phyloP scores from a whole-genome alignment of 306 rosid genomes.

The Arachis stenosperma region DNA sequence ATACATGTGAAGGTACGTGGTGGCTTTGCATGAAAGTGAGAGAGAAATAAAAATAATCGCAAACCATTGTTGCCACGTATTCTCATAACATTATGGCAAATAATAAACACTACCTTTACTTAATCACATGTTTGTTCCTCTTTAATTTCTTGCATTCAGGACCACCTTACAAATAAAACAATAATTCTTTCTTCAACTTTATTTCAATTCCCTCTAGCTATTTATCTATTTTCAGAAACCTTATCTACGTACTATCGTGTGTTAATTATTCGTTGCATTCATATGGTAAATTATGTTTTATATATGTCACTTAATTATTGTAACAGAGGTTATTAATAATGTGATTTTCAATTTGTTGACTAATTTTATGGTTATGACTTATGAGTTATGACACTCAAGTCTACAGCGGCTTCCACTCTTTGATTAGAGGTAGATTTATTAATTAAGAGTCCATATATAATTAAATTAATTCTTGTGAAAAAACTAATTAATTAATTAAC shows the following conservation, averaged over 20 bases:
- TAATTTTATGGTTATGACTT: conserved; percentile 9
- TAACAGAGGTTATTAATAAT: no score
- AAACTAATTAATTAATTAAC: conserved; percentile 16
- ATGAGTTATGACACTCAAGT: background rate
- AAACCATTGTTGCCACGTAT: no score
- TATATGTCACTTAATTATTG: no score
- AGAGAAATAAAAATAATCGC: background rate
- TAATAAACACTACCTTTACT: conserved; percentile 28
- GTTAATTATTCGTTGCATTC: no score
- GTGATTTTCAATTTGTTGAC: conserved; percentile 16
- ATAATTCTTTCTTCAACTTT: background rate
- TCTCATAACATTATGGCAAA: background rate
- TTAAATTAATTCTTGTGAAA: background rate
- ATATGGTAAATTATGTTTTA: background rate
- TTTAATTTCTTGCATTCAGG: conserved; percentile 14
- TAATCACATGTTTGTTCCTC: conserved; percentile 47
- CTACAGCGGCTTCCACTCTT: conserved; percentile 19
- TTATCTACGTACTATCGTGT: no score
- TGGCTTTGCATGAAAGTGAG: conserved; percentile 42
- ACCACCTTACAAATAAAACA: conserved; percentile 11
- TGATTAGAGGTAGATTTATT: conserved; percentile 6
- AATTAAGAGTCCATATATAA: background rate
- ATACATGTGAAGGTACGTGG: conserved; percentile 28
- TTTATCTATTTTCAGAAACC: no score
- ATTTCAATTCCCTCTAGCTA: background rate